Percentiles rank a stretch among this genome's conserved stretches.
Evolutionary conservation across 768 basidiomycete species (phyloP).

Genomic region (Rhodotorula paludigena): DNA sequence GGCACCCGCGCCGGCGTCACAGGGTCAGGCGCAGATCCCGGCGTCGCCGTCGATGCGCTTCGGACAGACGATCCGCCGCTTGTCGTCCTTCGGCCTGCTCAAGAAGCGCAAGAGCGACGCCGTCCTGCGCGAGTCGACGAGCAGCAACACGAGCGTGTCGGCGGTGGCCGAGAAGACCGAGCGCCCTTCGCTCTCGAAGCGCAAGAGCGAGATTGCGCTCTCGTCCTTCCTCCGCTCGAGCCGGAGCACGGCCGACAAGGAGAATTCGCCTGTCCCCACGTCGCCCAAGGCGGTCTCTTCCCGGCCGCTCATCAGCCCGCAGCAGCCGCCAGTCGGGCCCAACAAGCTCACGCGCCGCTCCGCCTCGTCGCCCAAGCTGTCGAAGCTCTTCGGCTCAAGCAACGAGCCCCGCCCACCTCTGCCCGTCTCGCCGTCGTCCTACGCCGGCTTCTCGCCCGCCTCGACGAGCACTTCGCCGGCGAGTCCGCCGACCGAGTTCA

Average conservation of each 20-base stretch:
- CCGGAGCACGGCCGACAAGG: neutral
- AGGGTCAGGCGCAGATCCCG: neutral
- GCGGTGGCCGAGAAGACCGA: neutral
- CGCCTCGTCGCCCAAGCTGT: slow-evolving; percentile 17
- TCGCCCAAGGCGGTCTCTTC: too few species aligned
- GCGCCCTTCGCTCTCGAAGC: slow-evolving; percentile 5
- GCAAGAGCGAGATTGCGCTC: slow-evolving; percentile 26
- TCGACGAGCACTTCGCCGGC: too few species aligned
- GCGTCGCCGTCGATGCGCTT: neutral
- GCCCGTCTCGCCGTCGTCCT: neutral
- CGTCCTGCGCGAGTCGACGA: neutral
- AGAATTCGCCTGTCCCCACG: neutral
- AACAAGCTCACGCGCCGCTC: slow-evolving; percentile 8
- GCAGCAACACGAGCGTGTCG: neutral
- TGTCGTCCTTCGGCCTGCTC: slow-evolving; percentile 23
- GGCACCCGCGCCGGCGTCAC: neutral
- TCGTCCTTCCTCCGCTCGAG: slow-evolving; percentile 4
- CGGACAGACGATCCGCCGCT: slow-evolving; percentile 12
- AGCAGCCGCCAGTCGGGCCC: neutral
- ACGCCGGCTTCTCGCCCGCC: neutral
- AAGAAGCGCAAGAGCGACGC: slow-evolving; percentile 25
- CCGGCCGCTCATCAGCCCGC: neutral
- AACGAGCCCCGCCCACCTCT: neutral
- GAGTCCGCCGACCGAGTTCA: neutral
- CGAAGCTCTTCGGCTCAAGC: slow-evolving; percentile 1